phyloP scores from a whole-genome alignment of 257 asterid genomes.

The Craterostigma plantagineum region DNA sequence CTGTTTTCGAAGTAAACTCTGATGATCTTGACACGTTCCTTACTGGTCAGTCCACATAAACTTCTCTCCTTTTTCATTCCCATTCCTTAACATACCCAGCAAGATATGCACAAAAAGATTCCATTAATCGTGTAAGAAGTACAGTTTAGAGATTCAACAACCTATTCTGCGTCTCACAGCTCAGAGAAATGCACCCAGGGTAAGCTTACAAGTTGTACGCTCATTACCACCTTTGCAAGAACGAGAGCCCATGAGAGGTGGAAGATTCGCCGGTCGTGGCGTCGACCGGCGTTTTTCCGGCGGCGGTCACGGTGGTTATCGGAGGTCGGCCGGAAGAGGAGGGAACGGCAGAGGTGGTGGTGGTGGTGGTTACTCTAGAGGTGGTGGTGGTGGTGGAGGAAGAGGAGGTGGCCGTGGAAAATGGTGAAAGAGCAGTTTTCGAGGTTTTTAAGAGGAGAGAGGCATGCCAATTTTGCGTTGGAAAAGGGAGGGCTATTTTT shows the following conservation, averaged over 20 bases:
- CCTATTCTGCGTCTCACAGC: conserved; percentile 20
- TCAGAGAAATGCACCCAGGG: conserved; percentile 37
- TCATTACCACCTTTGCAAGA: conserved; percentile 55
- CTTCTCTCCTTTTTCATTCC: no score
- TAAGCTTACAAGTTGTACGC: conserved; percentile 43
- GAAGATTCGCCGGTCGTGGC: conserved; percentile 6
- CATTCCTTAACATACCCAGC: no score
- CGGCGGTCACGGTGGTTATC: conserved; percentile 14
- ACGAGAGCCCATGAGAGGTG: conserved; percentile 23
- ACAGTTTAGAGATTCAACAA: no score
- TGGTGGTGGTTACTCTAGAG: conserved; percentile 12
- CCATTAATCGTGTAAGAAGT: no score
- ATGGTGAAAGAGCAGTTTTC: no score
- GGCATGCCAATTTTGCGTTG: no score
- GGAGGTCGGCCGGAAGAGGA: conserved; percentile 22
- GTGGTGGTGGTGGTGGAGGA: conserved; percentile 6
- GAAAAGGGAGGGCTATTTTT: no score
- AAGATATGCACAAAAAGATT: no score
- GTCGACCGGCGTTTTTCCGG: conserved; percentile 53
- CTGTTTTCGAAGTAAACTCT: conserved; percentile 70
- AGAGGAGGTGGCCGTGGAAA: conserved; percentile 32
- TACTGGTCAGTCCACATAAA: conserved; percentile 25
- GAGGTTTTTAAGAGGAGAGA: conserved; percentile 4
- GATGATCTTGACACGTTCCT: conserved; percentile 55
- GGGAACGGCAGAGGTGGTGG: conserved; percentile 23